Evolutionary conservation across 192 early-diverging fungal species (phyloP).

Genomic region (Diversispora eburnea): DNA sequence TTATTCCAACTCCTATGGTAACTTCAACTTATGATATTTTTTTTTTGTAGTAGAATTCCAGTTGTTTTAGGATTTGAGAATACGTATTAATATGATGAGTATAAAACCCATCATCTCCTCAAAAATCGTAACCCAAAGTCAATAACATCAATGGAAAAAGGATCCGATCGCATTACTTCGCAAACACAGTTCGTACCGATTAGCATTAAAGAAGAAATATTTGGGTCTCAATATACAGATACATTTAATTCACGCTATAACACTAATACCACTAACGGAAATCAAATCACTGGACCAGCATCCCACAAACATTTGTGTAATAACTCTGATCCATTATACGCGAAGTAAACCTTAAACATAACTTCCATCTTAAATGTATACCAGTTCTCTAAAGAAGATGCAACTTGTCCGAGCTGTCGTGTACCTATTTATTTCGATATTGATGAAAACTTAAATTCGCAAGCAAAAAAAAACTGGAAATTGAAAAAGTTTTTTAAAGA

Average conservation of each 20-base stretch:
- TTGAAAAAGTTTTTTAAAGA: slow-evolving; percentile 9
- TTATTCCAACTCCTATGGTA: no score
- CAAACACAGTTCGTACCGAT: background rate
- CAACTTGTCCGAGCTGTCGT: background rate
- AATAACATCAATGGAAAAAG: background rate
- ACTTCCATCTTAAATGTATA: slow-evolving; percentile 8
- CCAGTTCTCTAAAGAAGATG: background rate
- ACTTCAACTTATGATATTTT: no score
- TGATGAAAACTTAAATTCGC: background rate
- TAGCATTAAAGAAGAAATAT: background rate
- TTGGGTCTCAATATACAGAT: slow-evolving; percentile 1
- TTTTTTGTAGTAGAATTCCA: background rate
- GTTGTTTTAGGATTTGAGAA: background rate
- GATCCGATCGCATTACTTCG: slow-evolving; percentile 11
- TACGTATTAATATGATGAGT: no score
- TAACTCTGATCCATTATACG: background rate
- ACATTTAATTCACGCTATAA: background rate
- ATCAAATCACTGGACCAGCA: background rate
- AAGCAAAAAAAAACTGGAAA: slow-evolving; percentile 12
- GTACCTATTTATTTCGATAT: background rate
- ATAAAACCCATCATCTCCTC: no score
- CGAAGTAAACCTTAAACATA: slow-evolving; percentile 14
- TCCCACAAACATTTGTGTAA: background rate
- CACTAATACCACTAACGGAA: background rate
- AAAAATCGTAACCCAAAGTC: no score